These are phyloP conservation scores for Acer campestre DNA, from an alignment of 345 rosid genomes.

Conservation along the genomic window DNA sequence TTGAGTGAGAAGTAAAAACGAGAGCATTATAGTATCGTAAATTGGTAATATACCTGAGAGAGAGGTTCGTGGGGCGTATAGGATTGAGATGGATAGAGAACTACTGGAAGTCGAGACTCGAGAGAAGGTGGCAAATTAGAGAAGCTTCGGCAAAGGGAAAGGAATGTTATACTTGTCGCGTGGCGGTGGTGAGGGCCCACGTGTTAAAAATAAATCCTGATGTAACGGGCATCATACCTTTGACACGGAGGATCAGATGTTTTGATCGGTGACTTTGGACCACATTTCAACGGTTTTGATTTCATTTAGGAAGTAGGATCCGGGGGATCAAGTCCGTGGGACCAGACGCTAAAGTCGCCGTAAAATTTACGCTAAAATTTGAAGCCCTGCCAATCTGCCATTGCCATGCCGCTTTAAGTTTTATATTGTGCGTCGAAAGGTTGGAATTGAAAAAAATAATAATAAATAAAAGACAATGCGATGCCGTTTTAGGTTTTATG, in stretches of 20 bases:
- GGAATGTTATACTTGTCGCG: not conserved
- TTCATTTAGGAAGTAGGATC: not conserved
- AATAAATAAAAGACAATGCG: too few species aligned
- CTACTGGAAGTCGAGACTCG: not conserved
- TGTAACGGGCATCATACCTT: not conserved
- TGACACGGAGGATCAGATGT: conserved; percentile 10
- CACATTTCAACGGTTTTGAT: not conserved
- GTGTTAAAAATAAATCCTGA: not conserved
- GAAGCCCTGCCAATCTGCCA: too few species aligned
- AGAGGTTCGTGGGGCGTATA: not conserved
- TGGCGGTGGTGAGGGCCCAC: conserved; percentile 14
- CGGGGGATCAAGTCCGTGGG: not conserved
- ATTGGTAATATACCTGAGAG: conserved; percentile 8
- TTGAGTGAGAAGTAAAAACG: not conserved
- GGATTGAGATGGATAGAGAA: not conserved
- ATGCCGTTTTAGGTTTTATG: too few species aligned
- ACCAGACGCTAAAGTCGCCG: not conserved
- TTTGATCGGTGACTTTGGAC: too few species aligned
- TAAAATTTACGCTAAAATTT: not conserved
- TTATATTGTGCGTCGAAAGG: not conserved
- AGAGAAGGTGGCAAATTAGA: not conserved
- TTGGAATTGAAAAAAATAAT: too few species aligned
- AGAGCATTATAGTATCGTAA: not conserved
- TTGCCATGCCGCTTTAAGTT: not conserved
- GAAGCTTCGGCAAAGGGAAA: not conserved